phyloP scores from a whole-genome alignment of 2,329 filamentous ascomycete species.

The Colletotrichum euphorbiae region DNA sequence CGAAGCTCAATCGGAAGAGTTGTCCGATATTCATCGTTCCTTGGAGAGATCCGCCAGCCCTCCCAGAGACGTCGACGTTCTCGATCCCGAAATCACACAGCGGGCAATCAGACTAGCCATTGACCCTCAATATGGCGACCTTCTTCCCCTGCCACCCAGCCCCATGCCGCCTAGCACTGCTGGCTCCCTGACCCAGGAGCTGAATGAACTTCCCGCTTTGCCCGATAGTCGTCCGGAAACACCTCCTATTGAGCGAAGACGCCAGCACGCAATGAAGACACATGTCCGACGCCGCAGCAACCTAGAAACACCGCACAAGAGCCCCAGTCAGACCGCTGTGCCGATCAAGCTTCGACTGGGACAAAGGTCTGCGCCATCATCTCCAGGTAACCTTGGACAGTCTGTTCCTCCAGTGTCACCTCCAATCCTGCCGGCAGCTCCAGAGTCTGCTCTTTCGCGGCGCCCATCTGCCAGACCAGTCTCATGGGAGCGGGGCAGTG shows the following conservation, averaged over 20 bases:
- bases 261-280: constrained; percentile 53
- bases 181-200: constrained; percentile 57
- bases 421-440: constrained; percentile 46
- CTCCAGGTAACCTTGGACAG: constrained; percentile 52
- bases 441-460: constrained; percentile 51
- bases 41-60: constrained; percentile 25
- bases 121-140: constrained; percentile 73
- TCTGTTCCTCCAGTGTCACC: constrained; percentile 54
- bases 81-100: constrained; percentile 69
- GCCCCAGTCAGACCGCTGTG: constrained; percentile 68
- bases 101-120: constrained; percentile 73
- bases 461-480: constrained; percentile 61
- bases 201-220: constrained; percentile 62
- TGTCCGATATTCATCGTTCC: constrained; percentile 24
- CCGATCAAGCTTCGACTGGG: constrained; percentile 67
- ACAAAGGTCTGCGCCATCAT: constrained; percentile 57
- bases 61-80: constrained; percentile 49
- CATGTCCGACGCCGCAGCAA: constrained; percentile 63
- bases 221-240: constrained; percentile 72
- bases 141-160: constrained; percentile 73
- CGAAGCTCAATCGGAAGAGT: constrained; percentile 55
- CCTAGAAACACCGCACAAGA: constrained; percentile 60
- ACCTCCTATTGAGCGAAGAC: constrained; percentile 60
- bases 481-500: constrained; percentile 73
- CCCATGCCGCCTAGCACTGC: constrained; percentile 72